A percentile compares a stretch with the other conserved stretches of the same genome.
phyloP scores from a whole-genome alignment of 306 rosid species.

The Corylus avellana region DNA sequence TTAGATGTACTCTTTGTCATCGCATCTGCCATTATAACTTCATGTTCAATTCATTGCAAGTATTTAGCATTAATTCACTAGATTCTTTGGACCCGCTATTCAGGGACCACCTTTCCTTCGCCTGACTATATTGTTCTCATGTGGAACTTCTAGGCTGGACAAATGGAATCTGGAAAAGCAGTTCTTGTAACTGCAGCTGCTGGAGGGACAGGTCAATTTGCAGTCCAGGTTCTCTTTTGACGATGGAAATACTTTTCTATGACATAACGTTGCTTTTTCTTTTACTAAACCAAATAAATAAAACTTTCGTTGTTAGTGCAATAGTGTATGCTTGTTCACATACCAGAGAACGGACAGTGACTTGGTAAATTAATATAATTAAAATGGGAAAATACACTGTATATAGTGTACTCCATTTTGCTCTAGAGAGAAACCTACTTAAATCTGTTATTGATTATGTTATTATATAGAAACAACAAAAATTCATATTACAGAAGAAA shows the following conservation, averaged over 20 bases:
- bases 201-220: conserved; percentile 99
- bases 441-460: neutral
- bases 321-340: neutral
- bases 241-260: neutral
- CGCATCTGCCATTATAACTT: neutral
- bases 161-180: conserved; percentile 81
- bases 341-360: neutral
- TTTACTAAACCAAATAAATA: neutral
- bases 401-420: neutral
- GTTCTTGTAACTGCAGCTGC: conserved; percentile 99
- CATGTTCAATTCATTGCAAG: neutral
- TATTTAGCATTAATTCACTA: conserved; percentile 16
- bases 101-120: conserved; percentile 16
- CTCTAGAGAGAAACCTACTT: neutral
- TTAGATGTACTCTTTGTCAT: conserved; percentile 12
- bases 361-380: neutral
- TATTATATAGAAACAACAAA: neutral
- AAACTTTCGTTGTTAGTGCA: neutral
- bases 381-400: neutral
- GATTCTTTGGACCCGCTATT: conserved; percentile 5
- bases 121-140: conserved; percentile 24
- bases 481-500: neutral
- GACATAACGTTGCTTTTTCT: neutral
- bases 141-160: conserved; percentile 62
- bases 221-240: conserved; percentile 72